Conservation (phyloP, 306 rosid genomes). For the Begonia masoniana region DNA sequence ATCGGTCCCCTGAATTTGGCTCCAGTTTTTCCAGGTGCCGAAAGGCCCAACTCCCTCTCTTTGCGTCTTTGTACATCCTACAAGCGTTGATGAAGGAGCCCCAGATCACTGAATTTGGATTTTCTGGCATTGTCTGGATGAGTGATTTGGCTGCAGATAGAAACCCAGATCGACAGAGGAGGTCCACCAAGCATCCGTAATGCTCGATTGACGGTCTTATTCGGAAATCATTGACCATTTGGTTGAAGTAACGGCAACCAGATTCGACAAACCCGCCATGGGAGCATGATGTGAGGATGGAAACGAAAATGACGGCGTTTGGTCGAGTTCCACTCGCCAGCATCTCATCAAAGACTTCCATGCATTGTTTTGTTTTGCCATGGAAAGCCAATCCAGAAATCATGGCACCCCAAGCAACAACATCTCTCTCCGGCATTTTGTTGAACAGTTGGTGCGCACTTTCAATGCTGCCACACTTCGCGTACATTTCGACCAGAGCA, state of each 20-base stretch:
- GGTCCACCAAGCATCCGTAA: constrained; percentile 47
- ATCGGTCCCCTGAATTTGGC: constrained; percentile 33
- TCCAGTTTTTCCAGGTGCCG: constrained; percentile 19
- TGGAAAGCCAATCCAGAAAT: constrained; percentile 33
- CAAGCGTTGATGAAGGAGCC: constrained; percentile 34
- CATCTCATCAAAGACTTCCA: constrained; percentile 27
- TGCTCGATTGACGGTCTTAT: constrained; percentile 32
- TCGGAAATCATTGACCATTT: constrained; percentile 25
- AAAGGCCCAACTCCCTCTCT: constrained; percentile 30
- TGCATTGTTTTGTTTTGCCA: constrained; percentile 20
- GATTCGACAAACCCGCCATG: constrained; percentile 30
- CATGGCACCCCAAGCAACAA: constrained; percentile 37
- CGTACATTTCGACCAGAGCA: constrained; percentile 43
- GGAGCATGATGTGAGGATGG: constrained; percentile 31
- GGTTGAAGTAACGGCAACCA: constrained; percentile 19
- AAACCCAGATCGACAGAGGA: constrained; percentile 35
- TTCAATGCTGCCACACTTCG: constrained; percentile 36
- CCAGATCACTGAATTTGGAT: constrained; percentile 30
- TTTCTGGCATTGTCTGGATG: constrained; percentile 17
- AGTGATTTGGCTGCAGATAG: constrained; percentile 26
- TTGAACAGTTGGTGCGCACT: constrained; percentile 17
- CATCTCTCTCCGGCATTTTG: constrained; percentile 20
- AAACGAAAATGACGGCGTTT: constrained; percentile 25
- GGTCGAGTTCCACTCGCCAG: constrained; percentile 25
- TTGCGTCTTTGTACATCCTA: constrained; percentile 16